Percentiles rank a stretch among this genome's conserved stretches.
phyloP scores from a whole-genome alignment of 2,329 filamentous ascomycete genomes.

The Polychaeton citri region DNA sequence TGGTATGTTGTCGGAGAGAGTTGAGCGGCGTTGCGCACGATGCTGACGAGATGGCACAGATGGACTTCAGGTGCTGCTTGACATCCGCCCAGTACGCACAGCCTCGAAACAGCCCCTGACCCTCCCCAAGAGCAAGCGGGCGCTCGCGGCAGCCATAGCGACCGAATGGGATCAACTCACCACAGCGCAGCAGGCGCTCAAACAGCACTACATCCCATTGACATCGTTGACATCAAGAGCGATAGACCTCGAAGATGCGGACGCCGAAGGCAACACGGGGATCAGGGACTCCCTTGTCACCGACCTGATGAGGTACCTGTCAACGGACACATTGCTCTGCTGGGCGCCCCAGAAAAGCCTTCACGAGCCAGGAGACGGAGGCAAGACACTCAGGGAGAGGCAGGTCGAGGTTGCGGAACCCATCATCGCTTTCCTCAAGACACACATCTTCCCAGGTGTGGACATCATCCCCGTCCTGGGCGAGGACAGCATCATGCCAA shows the following conservation, averaged over 20 bases:
- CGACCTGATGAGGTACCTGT: conserved; percentile 69
- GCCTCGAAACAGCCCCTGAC: conserved; percentile 58
- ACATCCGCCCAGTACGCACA: conserved; percentile 65
- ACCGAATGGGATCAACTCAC: conserved; percentile 85
- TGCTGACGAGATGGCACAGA: conserved; percentile 17
- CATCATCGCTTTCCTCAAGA: conserved; percentile 58
- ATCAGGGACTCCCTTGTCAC: conserved; percentile 52
- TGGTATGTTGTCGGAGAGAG: conserved; percentile 39
- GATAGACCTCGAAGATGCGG: conserved; percentile 62
- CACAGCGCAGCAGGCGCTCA: conserved; percentile 70
- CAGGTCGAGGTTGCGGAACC: conserved; percentile 58
- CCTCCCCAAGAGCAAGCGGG: conserved; percentile 60
- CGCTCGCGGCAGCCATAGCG: conserved; percentile 74
- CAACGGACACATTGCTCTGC: conserved; percentile 86
- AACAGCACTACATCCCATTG: conserved; percentile 77
- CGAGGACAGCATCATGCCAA: conserved; percentile 60
- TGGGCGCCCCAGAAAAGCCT: conserved; percentile 54
- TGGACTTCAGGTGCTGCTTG: conserved; percentile 57
- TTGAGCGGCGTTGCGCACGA: conserved; percentile 5
- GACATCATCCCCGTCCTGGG: conserved; percentile 72
- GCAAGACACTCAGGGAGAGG: conserved; percentile 47
- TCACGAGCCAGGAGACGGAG: conserved; percentile 36
- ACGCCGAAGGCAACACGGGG: conserved; percentile 36
- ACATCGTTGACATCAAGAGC: conserved; percentile 77
- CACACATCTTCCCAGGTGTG: conserved; percentile 71